Evolutionary conservation across 345 rosid species (phyloP).

Genomic region (Dovyalis caffra): DNA sequence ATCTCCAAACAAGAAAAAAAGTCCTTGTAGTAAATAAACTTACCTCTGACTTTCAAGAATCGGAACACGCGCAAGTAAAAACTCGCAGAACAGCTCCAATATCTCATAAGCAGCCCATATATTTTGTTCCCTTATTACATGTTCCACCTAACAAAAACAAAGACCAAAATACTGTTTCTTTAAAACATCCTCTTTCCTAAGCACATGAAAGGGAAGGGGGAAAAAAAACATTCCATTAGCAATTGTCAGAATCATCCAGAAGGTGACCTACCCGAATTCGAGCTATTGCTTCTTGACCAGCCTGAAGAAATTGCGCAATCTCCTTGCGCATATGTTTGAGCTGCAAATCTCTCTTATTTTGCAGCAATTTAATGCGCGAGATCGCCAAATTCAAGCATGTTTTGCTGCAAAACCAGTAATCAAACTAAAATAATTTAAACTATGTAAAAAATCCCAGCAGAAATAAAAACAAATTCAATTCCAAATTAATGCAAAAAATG

Average conservation of each 20-base stretch:
- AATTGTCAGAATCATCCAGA: slow-evolving; percentile 9
- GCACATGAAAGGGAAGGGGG: slow-evolving; percentile 1
- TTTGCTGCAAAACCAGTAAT: slow-evolving; percentile 52
- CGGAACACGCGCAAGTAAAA: slow-evolving; percentile 81
- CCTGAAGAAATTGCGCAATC: slow-evolving; percentile 89
- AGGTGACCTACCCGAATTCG: slow-evolving; percentile 61
- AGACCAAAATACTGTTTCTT: background rate
- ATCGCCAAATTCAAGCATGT: slow-evolving; percentile 71
- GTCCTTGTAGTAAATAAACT: slow-evolving; percentile 16
- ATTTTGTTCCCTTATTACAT: slow-evolving; percentile 84
- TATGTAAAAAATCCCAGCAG: background rate
- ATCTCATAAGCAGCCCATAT: slow-evolving; percentile 82
- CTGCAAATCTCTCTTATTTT: slow-evolving; percentile 90
- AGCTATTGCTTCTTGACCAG: slow-evolving; percentile 94
- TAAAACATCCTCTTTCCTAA: background rate
- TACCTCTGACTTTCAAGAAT: slow-evolving; percentile 83
- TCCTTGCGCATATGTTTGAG: slow-evolving; percentile 90
- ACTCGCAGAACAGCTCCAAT: slow-evolving; percentile 87
- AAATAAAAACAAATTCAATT: background rate
- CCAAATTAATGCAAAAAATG: background rate
- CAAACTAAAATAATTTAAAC: background rate
- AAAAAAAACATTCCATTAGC: background rate
- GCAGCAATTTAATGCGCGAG: slow-evolving; percentile 81
- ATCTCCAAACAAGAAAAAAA: background rate
- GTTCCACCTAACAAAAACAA: slow-evolving; percentile 68